phyloP scores from a whole-genome alignment of 2,329 filamentous ascomycete species.

The Xylariaceae sp. region DNA sequence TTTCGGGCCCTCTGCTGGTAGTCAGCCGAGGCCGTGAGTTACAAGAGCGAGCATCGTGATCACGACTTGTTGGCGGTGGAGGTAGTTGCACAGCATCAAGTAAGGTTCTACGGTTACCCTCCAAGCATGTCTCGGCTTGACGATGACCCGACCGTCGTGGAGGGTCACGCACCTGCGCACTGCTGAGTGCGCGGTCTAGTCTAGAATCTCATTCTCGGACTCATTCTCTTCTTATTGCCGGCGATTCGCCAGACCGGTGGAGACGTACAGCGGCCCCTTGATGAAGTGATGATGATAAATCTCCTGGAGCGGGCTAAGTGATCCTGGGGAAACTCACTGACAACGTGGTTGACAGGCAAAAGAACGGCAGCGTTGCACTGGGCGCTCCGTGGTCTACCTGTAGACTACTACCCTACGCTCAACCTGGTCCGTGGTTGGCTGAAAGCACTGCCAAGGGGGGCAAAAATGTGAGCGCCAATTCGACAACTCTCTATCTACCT shows the following conservation, averaged over 20 bases:
- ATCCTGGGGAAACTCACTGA: conserved; percentile 29
- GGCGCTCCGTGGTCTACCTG: conserved; percentile 21
- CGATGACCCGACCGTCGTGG: conserved; percentile 15
- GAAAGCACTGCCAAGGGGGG: background rate
- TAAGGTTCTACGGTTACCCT: conserved; percentile 2
- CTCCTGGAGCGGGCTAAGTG: conserved; percentile 16
- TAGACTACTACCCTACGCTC: conserved; percentile 7
- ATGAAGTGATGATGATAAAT: conserved; percentile 42
- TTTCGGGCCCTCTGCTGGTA: conserved; percentile 3
- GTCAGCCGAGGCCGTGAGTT: conserved; percentile 7
- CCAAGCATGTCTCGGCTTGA: conserved; percentile 14
- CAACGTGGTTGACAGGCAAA: conserved; percentile 35
- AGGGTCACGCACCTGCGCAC: conserved; percentile 7
- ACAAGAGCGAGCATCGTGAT: background rate
- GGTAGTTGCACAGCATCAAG: background rate
- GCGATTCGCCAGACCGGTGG: conserved; percentile 17
- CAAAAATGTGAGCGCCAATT: conserved; percentile 7
- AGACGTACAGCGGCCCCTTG: conserved; percentile 18
- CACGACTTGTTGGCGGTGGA: too few species aligned
- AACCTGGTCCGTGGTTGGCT: conserved; percentile 11
- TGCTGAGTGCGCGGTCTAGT: conserved; percentile 17
- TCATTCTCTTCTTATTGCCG: conserved; percentile 8
- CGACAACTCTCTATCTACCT: conserved; percentile 13
- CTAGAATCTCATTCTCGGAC: conserved; percentile 15
- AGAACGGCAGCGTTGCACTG: conserved; percentile 32